Conservation (phyloP, 2,329 filamentous ascomycete species). For the Penicillium freii region DNA sequence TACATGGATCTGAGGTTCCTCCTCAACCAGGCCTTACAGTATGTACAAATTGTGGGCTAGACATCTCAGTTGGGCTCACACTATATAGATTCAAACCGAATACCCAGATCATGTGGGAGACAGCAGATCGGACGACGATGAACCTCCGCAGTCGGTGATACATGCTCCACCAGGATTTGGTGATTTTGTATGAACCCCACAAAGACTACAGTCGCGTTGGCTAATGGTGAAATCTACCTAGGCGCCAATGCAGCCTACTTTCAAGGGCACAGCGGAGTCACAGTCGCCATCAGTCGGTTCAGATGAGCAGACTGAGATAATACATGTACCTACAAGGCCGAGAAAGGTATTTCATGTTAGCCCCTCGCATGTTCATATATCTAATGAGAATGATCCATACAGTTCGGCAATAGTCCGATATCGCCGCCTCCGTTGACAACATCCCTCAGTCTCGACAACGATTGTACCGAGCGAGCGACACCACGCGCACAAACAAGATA, state of each 20-base stretch:
- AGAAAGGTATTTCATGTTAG: slow-evolving; percentile 17
- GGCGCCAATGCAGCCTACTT: slow-evolving; percentile 3
- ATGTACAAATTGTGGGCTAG: slow-evolving; percentile 6
- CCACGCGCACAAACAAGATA: slow-evolving; percentile 80
- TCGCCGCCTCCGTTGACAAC: slow-evolving; percentile 73
- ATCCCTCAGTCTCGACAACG: slow-evolving; percentile 64
- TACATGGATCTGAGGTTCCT: slow-evolving; percentile 2
- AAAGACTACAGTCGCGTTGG: neutral
- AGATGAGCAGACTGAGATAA: slow-evolving; percentile 6
- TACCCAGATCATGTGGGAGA: slow-evolving; percentile 17
- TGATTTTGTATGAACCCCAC: slow-evolving; percentile 63
- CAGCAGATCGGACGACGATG: slow-evolving; percentile 63
- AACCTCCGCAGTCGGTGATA: slow-evolving; percentile 75
- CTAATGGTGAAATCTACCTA: slow-evolving; percentile 3
- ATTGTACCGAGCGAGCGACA: slow-evolving; percentile 68
- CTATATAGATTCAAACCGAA: slow-evolving; percentile 33
- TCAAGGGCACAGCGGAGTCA: slow-evolving; percentile 12
- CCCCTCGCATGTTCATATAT: neutral
- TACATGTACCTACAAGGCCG: slow-evolving; percentile 3
- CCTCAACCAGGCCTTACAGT: slow-evolving; percentile 27
- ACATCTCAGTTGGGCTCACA: neutral
- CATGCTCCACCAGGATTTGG: slow-evolving; percentile 83
- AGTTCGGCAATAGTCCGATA: slow-evolving; percentile 44
- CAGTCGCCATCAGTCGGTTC: slow-evolving; percentile 12
- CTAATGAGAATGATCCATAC: slow-evolving; percentile 19